Conservation (phyloP, 805 yeast species). For the Cyberlindnera subsufficiens region DNA sequence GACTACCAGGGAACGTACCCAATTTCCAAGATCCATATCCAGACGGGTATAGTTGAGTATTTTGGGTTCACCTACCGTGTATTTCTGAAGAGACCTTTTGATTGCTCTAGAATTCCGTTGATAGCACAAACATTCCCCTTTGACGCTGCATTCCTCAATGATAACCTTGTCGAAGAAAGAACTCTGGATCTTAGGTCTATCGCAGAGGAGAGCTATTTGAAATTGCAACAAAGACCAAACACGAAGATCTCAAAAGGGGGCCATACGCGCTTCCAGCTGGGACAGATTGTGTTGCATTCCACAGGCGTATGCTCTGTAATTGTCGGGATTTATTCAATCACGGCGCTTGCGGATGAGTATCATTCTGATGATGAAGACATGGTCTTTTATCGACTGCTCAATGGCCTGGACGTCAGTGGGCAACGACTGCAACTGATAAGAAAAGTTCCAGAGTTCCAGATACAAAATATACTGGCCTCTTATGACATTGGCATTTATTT, state of each 20-base stretch:
- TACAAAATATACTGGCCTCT: conserved; percentile 4
- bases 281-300: conserved; percentile 9
- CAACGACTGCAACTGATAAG: conserved; percentile 1
- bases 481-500: conserved; percentile 9
- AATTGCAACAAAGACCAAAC: neutral
- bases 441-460: neutral
- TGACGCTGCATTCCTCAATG: conserved; percentile 9
- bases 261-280: neutral
- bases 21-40: conserved; percentile 9
- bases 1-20: conserved; percentile 8
- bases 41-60: conserved; percentile 5
- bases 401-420: conserved; percentile 8
- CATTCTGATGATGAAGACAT: neutral
- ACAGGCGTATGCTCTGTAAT: conserved; percentile 6
- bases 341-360: too few relatives aligned
- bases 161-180: neutral
- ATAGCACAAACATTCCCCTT: conserved; percentile 7
- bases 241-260: neutral
- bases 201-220: conserved; percentile 2
- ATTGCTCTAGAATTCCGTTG: neutral
- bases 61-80: neutral
- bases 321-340: neutral
- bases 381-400: conserved; percentile 5
- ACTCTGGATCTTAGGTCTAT: conserved; percentile 3
- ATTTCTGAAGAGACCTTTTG: neutral